Evolutionary conservation across 1,284 basidiomycete species (phyloP).

Genomic region (Thelephora terrestris): DNA sequence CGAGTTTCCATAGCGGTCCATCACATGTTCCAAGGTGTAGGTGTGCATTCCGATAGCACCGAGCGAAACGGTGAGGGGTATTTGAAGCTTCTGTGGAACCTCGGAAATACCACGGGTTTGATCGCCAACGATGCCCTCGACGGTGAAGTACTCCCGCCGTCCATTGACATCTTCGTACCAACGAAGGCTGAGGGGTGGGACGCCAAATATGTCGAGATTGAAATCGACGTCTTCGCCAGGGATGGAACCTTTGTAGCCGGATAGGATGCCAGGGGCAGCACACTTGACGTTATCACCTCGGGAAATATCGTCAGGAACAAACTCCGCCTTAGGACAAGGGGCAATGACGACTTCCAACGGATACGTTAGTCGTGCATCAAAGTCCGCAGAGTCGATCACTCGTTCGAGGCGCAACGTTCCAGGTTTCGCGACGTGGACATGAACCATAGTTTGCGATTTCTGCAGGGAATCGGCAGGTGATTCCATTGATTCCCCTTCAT

Average conservation of each 20-base stretch:
- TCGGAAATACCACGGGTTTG: slow-evolving; percentile 15
- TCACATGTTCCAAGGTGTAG: slow-evolving; percentile 64
- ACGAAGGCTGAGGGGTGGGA: slow-evolving; percentile 68
- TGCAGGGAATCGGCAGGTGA: slow-evolving; percentile 37
- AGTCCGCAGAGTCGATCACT: slow-evolving; percentile 60
- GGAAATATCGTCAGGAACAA: slow-evolving; percentile 36
- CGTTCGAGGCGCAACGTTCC: slow-evolving; percentile 66
- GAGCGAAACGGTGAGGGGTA: slow-evolving; percentile 60
- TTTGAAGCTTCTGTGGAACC: slow-evolving; percentile 44
- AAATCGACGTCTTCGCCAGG: slow-evolving; percentile 54
- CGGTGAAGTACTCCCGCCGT: slow-evolving; percentile 55
- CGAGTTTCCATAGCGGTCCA: slow-evolving; percentile 66
- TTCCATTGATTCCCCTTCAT: slow-evolving; percentile 27
- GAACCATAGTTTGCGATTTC: slow-evolving; percentile 60
- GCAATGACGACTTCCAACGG: slow-evolving; percentile 66
- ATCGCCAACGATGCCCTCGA: slow-evolving; percentile 75
- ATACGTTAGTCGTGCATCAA: slow-evolving; percentile 54
- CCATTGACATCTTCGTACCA: slow-evolving; percentile 66
- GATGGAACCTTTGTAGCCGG: slow-evolving; percentile 24
- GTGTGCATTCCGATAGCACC: slow-evolving; percentile 53
- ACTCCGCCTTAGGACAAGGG: slow-evolving; percentile 73
- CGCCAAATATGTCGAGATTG: slow-evolving; percentile 62
- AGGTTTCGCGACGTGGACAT: slow-evolving; percentile 62
- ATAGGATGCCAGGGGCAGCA: slow-evolving; percentile 23
- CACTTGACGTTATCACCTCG: slow-evolving; percentile 52